These are phyloP conservation scores for Volvox carteri DNA, from an alignment of 163 green algal species.

Conservation along the genomic window DNA sequence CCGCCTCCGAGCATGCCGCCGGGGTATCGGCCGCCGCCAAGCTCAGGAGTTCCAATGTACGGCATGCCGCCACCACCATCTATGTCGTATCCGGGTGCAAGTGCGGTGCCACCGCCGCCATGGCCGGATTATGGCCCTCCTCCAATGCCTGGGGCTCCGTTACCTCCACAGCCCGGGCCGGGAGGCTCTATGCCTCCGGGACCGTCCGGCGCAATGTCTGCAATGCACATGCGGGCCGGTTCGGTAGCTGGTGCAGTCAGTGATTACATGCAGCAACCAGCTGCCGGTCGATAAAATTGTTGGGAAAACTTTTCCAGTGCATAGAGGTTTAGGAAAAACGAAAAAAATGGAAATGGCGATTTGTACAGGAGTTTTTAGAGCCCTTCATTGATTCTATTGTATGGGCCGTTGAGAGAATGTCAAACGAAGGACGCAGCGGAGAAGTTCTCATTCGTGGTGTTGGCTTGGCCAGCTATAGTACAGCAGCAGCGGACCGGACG, in stretches of 20 bases:
- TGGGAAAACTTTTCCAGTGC: neutral
- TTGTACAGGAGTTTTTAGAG: neutral
- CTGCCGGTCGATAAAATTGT: neutral
- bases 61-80: conserved; percentile 7
- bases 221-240: neutral
- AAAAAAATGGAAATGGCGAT: too few relatives aligned
- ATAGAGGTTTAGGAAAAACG: neutral
- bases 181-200: neutral
- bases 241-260: neutral
- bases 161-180: neutral
- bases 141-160: neutral
- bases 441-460: too few relatives aligned
- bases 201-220: neutral
- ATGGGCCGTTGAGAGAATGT: neutral
- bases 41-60: conserved; percentile 24
- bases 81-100: neutral
- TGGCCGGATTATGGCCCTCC: conserved; percentile 22
- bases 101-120: neutral
- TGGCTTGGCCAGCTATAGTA: too few relatives aligned
- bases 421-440: neutral
- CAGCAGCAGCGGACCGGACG: too few relatives aligned
- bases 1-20: conserved; percentile 9
- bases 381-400: neutral
- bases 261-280: conserved; percentile 20
- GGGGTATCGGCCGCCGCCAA: neutral